Base-by-base conservation (phyloP, 2,329 filamentous ascomycete genomes). In the Fusarium coffeatum region DNA sequence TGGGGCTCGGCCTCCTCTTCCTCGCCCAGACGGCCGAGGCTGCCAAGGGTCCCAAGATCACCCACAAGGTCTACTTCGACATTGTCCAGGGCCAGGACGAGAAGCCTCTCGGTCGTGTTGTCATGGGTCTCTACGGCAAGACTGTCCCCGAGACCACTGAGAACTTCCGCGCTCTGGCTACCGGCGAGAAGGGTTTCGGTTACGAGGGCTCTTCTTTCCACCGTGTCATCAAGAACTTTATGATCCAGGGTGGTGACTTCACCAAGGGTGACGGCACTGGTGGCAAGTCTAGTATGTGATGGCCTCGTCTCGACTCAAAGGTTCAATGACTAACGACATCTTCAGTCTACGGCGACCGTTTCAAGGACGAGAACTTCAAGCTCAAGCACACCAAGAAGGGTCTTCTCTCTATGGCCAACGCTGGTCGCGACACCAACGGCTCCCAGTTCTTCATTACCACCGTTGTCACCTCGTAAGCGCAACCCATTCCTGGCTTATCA, bases 301-400 rank as follows among this genome's bases (percentile, higher is more conserved):
- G 15, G 43, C 45, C 42, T 45, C 34, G 30, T 25, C 20, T 41
- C 16, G n/a, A 13, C 20, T 42, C 43, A 28, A 30, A 30, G 41
- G n/a, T 25, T 57, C 57, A 70, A 68, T 70, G 54, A 59, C 73
- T 76, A 57, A 76, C 51, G 40, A 13, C 20, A 13, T 43, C 30
- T 61, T n/a, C 69, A 90, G 89, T 96, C 85, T 96, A 95, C 80
- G 93, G 93, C 76, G 86, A 88, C 75, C 93, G 92, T 83, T 96
- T 96, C 84, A 83, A 88, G 72, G 93, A 97, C 77, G 93, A 97
- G 90, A 96, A 95, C 91, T 96, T 97, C 88, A 95, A 96, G 90
- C 87, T 95, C 79, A 94, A 94, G 88, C 93, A 97, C 89, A 88
- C 87, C 85, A 94, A 93, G 88, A 91, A 90, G 82, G 93, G 93